Conservation (phyloP, 306 rosid species). For the Prunus padus region DNA sequence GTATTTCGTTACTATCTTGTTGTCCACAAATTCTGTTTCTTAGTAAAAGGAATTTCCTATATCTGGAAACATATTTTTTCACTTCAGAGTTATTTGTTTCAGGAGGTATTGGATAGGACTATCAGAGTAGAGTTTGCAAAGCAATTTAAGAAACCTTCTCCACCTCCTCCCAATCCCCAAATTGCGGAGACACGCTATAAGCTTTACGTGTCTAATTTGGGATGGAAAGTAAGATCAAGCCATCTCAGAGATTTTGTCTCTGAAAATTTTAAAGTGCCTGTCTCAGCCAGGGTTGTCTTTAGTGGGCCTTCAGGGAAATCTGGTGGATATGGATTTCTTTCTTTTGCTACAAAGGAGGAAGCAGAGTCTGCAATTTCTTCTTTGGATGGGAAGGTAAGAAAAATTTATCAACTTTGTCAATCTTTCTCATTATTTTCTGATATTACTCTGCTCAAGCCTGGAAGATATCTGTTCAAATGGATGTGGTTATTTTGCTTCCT, state of each 20-base stretch:
- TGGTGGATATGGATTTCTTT: slow-evolving; percentile 81
- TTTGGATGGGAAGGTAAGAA: slow-evolving; percentile 73
- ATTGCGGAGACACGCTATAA: slow-evolving; percentile 57
- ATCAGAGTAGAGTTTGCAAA: slow-evolving; percentile 70
- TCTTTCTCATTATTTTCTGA: slow-evolving; percentile 16
- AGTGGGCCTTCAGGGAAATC: slow-evolving; percentile 62
- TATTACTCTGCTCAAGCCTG: slow-evolving; percentile 7
- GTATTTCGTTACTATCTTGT: not conserved
- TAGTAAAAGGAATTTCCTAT: not conserved
- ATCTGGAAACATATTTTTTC: slow-evolving; percentile 10
- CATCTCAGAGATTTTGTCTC: slow-evolving; percentile 67
- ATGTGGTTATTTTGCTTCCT: not conserved
- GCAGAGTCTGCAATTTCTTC: slow-evolving; percentile 74
- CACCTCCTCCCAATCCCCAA: slow-evolving; percentile 43
- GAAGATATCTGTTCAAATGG: not conserved
- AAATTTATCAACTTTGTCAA: slow-evolving; percentile 8
- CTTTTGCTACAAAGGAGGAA: slow-evolving; percentile 71
- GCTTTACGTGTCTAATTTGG: slow-evolving; percentile 69
- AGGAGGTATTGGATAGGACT: slow-evolving; percentile 72
- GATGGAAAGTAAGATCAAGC: slow-evolving; percentile 79
- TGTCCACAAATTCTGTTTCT: not conserved
- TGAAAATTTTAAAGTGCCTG: slow-evolving; percentile 63
- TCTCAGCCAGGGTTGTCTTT: slow-evolving; percentile 79
- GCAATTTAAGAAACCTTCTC: slow-evolving; percentile 70
- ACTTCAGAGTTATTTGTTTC: slow-evolving; percentile 14